Percentiles rank a stretch among this genome's conserved stretches.
phyloP scores from a whole-genome alignment of 1,139 yeast species.

The Meyerozyma smithsonii region DNA sequence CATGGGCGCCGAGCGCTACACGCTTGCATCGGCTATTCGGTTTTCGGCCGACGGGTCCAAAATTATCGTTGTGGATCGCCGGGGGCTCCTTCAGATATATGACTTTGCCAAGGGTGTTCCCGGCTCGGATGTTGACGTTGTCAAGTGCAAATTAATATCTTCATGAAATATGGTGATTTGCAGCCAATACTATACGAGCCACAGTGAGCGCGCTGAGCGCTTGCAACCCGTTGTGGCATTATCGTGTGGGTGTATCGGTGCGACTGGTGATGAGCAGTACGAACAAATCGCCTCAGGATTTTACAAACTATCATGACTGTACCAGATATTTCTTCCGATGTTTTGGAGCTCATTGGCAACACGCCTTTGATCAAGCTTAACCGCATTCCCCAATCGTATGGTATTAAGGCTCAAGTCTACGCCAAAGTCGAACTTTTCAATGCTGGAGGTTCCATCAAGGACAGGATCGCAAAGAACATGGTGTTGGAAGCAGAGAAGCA shows the following conservation, averaged over 20 bases:
- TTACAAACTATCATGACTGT: conserved; percentile 9
- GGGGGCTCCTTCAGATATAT: conserved; percentile 70
- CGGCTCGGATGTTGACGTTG: conserved; percentile 67
- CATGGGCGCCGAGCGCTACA: conserved; percentile 60
- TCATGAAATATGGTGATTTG: neutral
- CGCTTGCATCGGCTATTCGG: conserved; percentile 69
- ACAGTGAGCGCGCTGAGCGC: neutral
- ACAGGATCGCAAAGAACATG: conserved; percentile 62
- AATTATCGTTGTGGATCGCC: conserved; percentile 70
- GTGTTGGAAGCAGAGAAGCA: conserved; percentile 77
- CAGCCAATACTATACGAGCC: neutral
- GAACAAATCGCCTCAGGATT: conserved; percentile 2
- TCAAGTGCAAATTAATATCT: conserved; percentile 58
- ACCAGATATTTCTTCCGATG: conserved; percentile 35
- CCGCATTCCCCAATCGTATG: conserved; percentile 71
- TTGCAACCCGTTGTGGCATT: too few species aligned
- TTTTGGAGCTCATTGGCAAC: conserved; percentile 71
- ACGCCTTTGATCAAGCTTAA: conserved; percentile 76
- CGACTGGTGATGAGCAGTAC: neutral
- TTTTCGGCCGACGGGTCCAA: conserved; percentile 82
- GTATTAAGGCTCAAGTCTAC: conserved; percentile 58
- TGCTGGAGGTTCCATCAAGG: conserved; percentile 70
- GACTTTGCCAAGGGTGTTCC: conserved; percentile 89
- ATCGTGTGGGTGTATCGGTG: too few species aligned
- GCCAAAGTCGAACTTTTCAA: conserved; percentile 66